Evolutionary conservation across 1,284 basidiomycete species (phyloP).

Genomic region (Takashimella tepidaria): DNA sequence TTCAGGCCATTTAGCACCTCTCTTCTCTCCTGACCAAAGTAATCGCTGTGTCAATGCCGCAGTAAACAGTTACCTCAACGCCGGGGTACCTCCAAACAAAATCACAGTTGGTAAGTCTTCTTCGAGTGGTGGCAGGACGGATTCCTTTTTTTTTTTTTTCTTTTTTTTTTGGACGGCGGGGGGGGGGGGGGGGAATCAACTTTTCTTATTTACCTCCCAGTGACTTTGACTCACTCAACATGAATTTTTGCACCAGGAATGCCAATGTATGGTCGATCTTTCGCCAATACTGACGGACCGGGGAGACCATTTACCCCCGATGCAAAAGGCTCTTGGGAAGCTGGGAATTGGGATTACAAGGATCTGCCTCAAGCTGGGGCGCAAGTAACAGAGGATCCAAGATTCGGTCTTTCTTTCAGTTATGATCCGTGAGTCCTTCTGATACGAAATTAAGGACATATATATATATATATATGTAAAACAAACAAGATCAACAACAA

Average conservation of each 20-base stretch:
- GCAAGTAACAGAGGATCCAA: constrained; percentile 62
- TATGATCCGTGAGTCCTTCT: constrained; percentile 56
- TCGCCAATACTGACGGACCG: constrained; percentile 70
- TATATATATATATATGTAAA: too few species aligned
- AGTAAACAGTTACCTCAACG: constrained; percentile 59
- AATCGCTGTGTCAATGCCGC: constrained; percentile 66
- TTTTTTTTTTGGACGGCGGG: too few species aligned
- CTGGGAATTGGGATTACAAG: constrained; percentile 60
- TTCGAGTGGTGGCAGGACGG: too few species aligned
- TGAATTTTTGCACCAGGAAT: constrained; percentile 54
- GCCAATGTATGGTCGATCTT: constrained; percentile 78
- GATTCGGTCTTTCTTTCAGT: constrained; percentile 70
- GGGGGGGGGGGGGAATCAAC: too few species aligned
- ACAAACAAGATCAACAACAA: too few species aligned
- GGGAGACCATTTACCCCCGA: constrained; percentile 64
- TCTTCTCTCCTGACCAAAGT: constrained; percentile 52
- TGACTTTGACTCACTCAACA: not conserved
- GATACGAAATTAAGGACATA: not conserved
- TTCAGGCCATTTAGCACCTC: constrained; percentile 73
- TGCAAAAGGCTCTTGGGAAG: constrained; percentile 54
- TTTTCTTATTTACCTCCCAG: not conserved
- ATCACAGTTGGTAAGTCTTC: constrained; percentile 64
- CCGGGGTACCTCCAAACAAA: constrained; percentile 68
- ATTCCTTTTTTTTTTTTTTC: too few species aligned
- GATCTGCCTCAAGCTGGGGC: constrained; percentile 63